Conservation (phyloP, 1,284 basidiomycete species). For the Athelia sp. region DNA sequence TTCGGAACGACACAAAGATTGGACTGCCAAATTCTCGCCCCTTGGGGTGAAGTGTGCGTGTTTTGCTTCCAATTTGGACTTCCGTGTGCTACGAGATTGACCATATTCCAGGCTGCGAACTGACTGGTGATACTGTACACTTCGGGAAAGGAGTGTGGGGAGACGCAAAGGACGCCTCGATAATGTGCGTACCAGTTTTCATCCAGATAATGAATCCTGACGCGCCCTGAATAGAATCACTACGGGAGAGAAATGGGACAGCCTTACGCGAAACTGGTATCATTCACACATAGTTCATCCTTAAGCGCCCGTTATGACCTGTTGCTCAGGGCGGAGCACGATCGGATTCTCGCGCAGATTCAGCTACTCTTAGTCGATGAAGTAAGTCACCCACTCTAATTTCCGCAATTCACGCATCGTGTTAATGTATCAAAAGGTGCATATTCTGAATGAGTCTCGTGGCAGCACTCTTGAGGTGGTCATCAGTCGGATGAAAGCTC, state of each 20-base stretch:
- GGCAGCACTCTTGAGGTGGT: constrained; percentile 93
- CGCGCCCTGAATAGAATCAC: constrained; percentile 53
- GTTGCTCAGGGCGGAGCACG: constrained; percentile 54
- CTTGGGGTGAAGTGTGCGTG: constrained; percentile 70
- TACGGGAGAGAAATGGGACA: constrained; percentile 94
- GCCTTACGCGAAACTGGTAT: constrained; percentile 79
- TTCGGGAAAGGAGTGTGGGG: constrained; percentile 60
- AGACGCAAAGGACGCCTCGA: constrained; percentile 65
- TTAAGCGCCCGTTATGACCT: not conserved
- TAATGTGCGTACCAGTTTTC: constrained; percentile 54
- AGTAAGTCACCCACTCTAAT: constrained; percentile 32
- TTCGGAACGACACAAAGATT: constrained; percentile 80
- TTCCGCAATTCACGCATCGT: not conserved
- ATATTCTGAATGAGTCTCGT: constrained; percentile 85
- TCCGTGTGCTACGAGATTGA: not conserved
- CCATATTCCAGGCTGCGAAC: constrained; percentile 62
- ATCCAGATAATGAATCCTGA: not conserved
- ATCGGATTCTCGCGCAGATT: constrained; percentile 61
- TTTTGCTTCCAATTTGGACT: not conserved
- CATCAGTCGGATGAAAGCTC: constrained; percentile 86
- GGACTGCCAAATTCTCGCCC: constrained; percentile 74
- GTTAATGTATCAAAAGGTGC: constrained; percentile 54
- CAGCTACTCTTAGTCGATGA: constrained; percentile 89
- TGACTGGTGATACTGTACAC: constrained; percentile 85
- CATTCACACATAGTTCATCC: constrained; percentile 6